Conservation (phyloP, 306 rosid species). For the Malus fusca region DNA sequence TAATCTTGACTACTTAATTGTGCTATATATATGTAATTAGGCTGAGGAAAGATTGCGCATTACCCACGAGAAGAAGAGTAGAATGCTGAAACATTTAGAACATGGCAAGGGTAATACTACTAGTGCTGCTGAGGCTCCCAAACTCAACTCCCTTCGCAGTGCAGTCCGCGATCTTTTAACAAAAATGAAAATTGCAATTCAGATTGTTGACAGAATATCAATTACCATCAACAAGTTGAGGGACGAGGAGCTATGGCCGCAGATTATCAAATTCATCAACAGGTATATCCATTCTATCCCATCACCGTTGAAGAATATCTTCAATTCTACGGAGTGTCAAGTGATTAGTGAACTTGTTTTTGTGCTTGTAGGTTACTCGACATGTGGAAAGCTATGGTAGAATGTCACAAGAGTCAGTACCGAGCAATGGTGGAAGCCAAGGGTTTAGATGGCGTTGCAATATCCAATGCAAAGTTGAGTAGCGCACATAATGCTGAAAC, state of each 20-base stretch:
- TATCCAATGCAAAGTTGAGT: slow-evolving; percentile 26
- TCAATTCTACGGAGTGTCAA: too few species aligned
- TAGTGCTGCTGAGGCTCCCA: slow-evolving; percentile 25
- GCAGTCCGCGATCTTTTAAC: slow-evolving; percentile 33
- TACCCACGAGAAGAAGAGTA: slow-evolving; percentile 56
- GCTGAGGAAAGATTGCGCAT: slow-evolving; percentile 67
- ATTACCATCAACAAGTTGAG: slow-evolving; percentile 53
- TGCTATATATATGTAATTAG: slow-evolving; percentile 17
- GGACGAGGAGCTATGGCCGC: slow-evolving; percentile 75
- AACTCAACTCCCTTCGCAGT: slow-evolving; percentile 35
- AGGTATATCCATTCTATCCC: slow-evolving; percentile 24
- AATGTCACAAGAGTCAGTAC: slow-evolving; percentile 54
- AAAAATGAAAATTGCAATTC: slow-evolving; percentile 70
- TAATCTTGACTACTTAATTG: neutral
- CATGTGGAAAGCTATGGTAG: slow-evolving; percentile 81
- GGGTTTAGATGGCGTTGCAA: slow-evolving; percentile 21
- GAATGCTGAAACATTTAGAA: slow-evolving; percentile 43
- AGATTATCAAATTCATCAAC: slow-evolving; percentile 46
- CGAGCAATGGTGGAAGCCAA: slow-evolving; percentile 39
- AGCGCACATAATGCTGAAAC: slow-evolving; percentile 37
- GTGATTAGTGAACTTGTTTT: neutral
- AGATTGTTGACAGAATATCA: slow-evolving; percentile 70
- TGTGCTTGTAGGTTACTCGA: slow-evolving; percentile 34
- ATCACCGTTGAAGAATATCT: too few species aligned
- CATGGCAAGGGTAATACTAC: slow-evolving; percentile 12